Evolutionary conservation across 1,284 basidiomycete species (phyloP).

Genomic region (Phellopilus nigrolimitatus): DNA sequence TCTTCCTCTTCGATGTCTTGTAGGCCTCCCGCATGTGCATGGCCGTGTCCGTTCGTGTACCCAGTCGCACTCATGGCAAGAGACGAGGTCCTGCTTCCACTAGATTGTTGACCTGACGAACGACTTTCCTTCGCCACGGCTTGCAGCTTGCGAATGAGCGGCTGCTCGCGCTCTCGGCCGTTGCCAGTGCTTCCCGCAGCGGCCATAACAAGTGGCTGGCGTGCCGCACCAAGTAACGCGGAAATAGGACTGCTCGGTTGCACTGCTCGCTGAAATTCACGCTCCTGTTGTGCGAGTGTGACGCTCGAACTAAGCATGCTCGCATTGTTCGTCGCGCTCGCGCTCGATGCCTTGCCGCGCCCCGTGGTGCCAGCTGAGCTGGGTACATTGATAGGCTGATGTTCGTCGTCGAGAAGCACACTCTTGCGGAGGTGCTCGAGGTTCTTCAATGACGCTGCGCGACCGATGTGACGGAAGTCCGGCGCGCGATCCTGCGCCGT

Average conservation of each 20-base stretch:
- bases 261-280: slow-evolving; percentile 93
- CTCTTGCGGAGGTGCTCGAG: slow-evolving; percentile 59
- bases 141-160: slow-evolving; percentile 52
- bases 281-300: slow-evolving; percentile 82
- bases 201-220: slow-evolving; percentile 82
- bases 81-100: slow-evolving; percentile 2
- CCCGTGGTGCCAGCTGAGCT: slow-evolving; percentile 25
- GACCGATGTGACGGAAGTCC: slow-evolving; percentile 67
- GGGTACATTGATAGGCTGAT: slow-evolving; percentile 36
- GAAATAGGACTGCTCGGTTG: slow-evolving; percentile 95
- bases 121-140: slow-evolving; percentile 36
- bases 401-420: slow-evolving; percentile 59
- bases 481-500: slow-evolving; percentile 74
- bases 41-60: slow-evolving; percentile 24
- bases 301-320: slow-evolving; percentile 35
- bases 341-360: slow-evolving; percentile 19
- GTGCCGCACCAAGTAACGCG: slow-evolving; percentile 82
- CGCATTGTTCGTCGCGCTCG: slow-evolving; percentile 22
- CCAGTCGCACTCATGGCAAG: slow-evolving; percentile 18
- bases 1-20: slow-evolving; percentile 51
- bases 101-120: slow-evolving; percentile 27
- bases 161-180: slow-evolving; percentile 39
- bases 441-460: slow-evolving; percentile 62
- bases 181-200: slow-evolving; percentile 32
- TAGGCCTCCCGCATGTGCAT: slow-evolving; percentile 36